Base-by-base conservation (phyloP, 1,139 yeast species). In the Candida sp. region DNA sequence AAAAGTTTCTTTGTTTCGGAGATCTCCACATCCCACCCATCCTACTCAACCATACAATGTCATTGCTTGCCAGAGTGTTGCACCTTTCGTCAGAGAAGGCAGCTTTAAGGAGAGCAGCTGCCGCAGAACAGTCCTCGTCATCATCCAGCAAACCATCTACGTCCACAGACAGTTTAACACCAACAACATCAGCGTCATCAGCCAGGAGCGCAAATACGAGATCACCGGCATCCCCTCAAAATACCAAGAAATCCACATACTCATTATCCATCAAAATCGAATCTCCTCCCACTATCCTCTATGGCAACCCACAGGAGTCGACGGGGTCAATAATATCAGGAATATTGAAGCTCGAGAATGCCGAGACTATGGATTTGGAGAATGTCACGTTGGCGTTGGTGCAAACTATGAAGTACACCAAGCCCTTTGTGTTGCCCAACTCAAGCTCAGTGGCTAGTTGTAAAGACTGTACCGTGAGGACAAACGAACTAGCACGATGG, bases 261-360 rank as follows among this genome's bases (percentile, higher is more conserved):
- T 46, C 58, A 5, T 70, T 93, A 30, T 67, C 84, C 1, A 79
- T 94, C 45, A 77, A 80, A 42, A 75, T 94, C 30, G 99, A 94
- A 65, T 87, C 96, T 0, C 98, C 99, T 0, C 99, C 99, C 0
- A 77, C 93, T 35, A 84, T 91, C 35, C 70, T 94, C 51, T 93
- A 88, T 63, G 99, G 99, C 0, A 71, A 79, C 3, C 89, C 94
- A 3, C 68, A 72, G 6, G 96, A 90, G 53, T 86, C 96, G 2
- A 80, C 96, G 0, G 99, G 99, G 1, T 89, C 97, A 1, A 78
- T 94, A 35, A 72, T 96, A 31, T 85, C 93, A 25, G 99, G 99
- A 0, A 73, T 90, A 17, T 73, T 87, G 40, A 68, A 65, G 8
- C 59, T 53, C 23, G 37, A 41, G 5, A 44, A 46, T 7, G 30